A percentile compares a stretch with the other conserved stretches of the same genome.
phyloP scores from a whole-genome alignment of 106 monocot genomes.

The Dendrobium nobile region DNA sequence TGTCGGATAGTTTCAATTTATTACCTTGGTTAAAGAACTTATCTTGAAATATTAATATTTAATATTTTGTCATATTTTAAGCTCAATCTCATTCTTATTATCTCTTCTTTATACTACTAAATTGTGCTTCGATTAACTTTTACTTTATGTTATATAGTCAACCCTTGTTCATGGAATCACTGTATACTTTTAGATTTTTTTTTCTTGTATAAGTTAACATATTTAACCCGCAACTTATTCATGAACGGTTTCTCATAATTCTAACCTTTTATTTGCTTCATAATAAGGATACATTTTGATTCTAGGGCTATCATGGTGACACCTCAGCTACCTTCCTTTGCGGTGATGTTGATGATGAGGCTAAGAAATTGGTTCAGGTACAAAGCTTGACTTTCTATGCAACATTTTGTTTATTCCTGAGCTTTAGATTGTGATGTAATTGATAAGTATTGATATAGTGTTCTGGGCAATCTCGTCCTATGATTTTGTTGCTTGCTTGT shows the following conservation, averaged over 20 bases:
- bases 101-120: not conserved
- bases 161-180: not conserved
- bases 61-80: not conserved
- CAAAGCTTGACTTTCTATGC: not conserved
- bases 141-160: not conserved
- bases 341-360: conserved; percentile 71
- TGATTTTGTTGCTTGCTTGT: not conserved
- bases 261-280: conserved; percentile 2
- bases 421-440: not conserved
- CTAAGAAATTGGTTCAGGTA: conserved; percentile 82
- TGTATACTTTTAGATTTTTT: not conserved
- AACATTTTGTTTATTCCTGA: not conserved
- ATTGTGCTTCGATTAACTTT: not conserved
- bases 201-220: not conserved
- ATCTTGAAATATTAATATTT: not conserved
- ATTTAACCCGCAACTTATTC: not conserved
- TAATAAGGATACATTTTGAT: conserved; percentile 7
- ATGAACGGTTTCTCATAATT: not conserved
- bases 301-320: conserved; percentile 95
- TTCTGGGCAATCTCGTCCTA: not conserved
- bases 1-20: not conserved
- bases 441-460: not conserved
- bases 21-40: not conserved
- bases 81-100: not conserved
- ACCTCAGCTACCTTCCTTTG: conserved; percentile 94